Conservation (phyloP, 148 eudicot species). For the Cornus florida region DNA sequence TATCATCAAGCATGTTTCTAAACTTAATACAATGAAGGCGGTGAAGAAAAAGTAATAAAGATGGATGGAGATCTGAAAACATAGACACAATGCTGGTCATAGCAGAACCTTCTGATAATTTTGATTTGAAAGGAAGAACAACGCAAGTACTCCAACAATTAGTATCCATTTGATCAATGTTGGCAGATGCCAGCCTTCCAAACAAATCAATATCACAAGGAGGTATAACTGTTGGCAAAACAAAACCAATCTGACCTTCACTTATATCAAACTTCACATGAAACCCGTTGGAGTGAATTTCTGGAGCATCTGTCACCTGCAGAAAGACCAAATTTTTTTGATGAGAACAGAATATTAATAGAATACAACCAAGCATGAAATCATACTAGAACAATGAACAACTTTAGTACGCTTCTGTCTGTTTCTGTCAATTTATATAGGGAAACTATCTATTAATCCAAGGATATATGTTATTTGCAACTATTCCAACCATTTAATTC, state of each 20-base stretch:
- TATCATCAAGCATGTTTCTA: constrained; percentile 58
- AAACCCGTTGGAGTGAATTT: constrained; percentile 96
- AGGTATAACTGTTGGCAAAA: constrained; percentile 73
- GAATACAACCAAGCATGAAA: neutral
- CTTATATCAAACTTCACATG: constrained; percentile 91
- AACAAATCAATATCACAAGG: constrained; percentile 67
- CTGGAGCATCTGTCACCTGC: constrained; percentile 98
- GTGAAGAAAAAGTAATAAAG: constrained; percentile 89
- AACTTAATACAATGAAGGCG: constrained; percentile 83
- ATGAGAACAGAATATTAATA: neutral
- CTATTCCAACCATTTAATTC: too few species aligned
- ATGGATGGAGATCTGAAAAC: constrained; percentile 95
- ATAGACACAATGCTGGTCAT: constrained; percentile 57
- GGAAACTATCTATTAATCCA: neutral
- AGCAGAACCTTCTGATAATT: constrained; percentile 43
- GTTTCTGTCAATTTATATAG: too few species aligned
- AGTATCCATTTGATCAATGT: constrained; percentile 32
- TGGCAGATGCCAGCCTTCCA: constrained; percentile 43
- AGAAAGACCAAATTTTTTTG: constrained; percentile 22
- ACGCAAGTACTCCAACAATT: constrained; percentile 85
- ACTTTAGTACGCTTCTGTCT: neutral
- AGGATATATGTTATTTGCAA: too few species aligned
- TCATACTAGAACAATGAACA: neutral
- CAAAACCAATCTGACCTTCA: constrained; percentile 96
- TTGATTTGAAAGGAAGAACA: constrained; percentile 83